Conservation (phyloP, 2,329 filamentous ascomycete genomes). For the Diaporthe velutina region DNA sequence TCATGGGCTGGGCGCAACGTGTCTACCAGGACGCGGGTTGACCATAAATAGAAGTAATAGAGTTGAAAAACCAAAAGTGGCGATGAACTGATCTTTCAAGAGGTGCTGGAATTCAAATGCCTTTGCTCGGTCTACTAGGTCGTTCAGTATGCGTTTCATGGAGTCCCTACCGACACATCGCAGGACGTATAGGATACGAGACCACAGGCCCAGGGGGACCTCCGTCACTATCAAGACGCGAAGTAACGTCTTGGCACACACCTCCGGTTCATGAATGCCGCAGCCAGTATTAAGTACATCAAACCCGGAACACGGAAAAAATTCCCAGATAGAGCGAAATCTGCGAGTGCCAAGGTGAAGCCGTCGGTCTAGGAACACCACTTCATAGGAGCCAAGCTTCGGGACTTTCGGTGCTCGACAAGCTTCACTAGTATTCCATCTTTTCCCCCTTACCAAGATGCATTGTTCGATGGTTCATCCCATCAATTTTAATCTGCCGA, state of each 20-base stretch:
- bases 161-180: neutral
- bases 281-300: conserved; percentile 1
- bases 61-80: neutral
- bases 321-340: conserved; percentile 1
- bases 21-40: neutral
- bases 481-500: conserved; percentile 10
- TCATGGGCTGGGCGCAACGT: neutral
- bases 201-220: neutral
- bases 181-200: neutral
- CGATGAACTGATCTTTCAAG: neutral
- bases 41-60: neutral
- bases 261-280: neutral
- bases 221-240: neutral
- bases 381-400: neutral
- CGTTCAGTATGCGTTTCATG: conserved; percentile 5
- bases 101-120: neutral
- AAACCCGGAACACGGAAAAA: conserved; percentile 7
- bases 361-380: neutral
- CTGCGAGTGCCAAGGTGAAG: conserved; percentile 9
- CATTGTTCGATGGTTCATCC: neutral
- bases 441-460: neutral
- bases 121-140: neutral
- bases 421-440: neutral
- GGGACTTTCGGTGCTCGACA: neutral
- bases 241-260: conserved; percentile 13